phyloP scores from a whole-genome alignment of 2,329 filamentous ascomycete genomes.

The Decorospora gaudefroyi region DNA sequence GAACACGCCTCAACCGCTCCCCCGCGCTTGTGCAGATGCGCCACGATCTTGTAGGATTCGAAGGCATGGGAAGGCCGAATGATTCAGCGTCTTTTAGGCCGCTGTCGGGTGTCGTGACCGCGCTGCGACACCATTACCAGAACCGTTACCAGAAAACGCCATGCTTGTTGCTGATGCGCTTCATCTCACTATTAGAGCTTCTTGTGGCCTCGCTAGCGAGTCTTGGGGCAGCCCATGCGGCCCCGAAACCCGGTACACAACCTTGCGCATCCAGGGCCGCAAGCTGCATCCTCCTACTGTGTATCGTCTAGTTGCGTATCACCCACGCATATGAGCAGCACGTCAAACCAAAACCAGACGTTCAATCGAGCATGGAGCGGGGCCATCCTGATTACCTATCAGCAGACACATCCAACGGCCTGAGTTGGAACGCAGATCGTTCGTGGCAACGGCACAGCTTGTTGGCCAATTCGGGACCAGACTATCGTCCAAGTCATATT shows the following conservation, averaged over 20 bases:
- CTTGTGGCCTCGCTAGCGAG: too few relatives aligned
- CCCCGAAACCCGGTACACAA: slow-evolving; percentile 3
- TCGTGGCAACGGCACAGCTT: not conserved
- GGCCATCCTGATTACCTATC: not conserved
- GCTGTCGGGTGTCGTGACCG: not conserved
- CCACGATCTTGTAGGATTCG: not conserved
- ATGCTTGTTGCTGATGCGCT: not conserved
- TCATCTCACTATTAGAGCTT: not conserved
- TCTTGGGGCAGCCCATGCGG: slow-evolving; percentile 12
- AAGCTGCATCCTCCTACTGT: slow-evolving; percentile 1
- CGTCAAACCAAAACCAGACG: too few relatives aligned
- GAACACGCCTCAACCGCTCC: slow-evolving; percentile 9
- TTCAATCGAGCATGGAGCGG: not conserved
- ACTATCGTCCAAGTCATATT: not conserved
- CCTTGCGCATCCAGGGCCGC: slow-evolving; percentile 12
- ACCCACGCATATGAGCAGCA: too few relatives aligned
- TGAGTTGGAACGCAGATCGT: not conserved
- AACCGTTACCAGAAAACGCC: slow-evolving; percentile 3
- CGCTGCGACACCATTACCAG: not conserved
- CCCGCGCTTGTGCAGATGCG: slow-evolving; percentile 6
- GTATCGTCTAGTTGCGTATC: too few relatives aligned
- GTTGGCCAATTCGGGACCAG: slow-evolving; percentile 1
- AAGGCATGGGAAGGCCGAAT: not conserved
- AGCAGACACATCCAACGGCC: slow-evolving; percentile 1
- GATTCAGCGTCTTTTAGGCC: not conserved